Evolutionary conservation across 371 early-diverging fungal genomes (phyloP).

Genomic region (Smittium culicis): DNA sequence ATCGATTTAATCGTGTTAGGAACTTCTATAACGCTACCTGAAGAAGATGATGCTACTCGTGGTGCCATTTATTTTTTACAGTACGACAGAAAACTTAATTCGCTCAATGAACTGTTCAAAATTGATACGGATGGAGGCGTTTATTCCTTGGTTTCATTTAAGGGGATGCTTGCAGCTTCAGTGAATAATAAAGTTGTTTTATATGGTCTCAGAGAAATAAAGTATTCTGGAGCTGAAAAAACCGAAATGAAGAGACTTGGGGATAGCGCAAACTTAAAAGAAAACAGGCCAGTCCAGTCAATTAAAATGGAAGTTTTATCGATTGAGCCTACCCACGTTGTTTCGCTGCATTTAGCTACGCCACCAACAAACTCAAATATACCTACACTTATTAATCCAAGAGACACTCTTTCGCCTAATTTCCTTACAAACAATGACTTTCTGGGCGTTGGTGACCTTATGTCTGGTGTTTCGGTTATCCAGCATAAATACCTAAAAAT

Average conservation of each 20-base stretch:
- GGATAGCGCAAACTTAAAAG: slow-evolving; percentile 15
- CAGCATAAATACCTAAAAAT: slow-evolving; percentile 8
- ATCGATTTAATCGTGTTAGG: slow-evolving; percentile 39
- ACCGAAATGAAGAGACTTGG: background rate
- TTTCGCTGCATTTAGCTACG: slow-evolving; percentile 9
- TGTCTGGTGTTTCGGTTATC: slow-evolving; percentile 59
- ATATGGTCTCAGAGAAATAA: slow-evolving; percentile 19
- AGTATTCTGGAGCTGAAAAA: background rate
- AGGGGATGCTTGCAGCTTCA: slow-evolving; percentile 38
- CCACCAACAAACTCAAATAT: background rate
- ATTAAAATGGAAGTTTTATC: background rate
- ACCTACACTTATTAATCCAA: background rate
- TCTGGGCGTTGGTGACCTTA: slow-evolving; percentile 74
- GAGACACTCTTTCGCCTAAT: background rate
- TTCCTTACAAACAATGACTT: background rate
- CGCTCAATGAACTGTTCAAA: slow-evolving; percentile 31
- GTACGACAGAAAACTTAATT: slow-evolving; percentile 28
- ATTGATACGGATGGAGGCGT: slow-evolving; percentile 38
- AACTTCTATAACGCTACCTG: slow-evolving; percentile 38
- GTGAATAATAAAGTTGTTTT: slow-evolving; percentile 38
- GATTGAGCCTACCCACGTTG: slow-evolving; percentile 2
- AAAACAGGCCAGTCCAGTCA: slow-evolving; percentile 3
- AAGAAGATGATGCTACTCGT: slow-evolving; percentile 40
- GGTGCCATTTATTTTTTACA: slow-evolving; percentile 44
- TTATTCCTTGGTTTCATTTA: slow-evolving; percentile 37